Percentiles rank a stretch among this genome's conserved stretches.
These are phyloP conservation scores for Schizosaccharomyces cryophilus DNA, from an alignment of 805 yeast species.

Conservation along the genomic window DNA sequence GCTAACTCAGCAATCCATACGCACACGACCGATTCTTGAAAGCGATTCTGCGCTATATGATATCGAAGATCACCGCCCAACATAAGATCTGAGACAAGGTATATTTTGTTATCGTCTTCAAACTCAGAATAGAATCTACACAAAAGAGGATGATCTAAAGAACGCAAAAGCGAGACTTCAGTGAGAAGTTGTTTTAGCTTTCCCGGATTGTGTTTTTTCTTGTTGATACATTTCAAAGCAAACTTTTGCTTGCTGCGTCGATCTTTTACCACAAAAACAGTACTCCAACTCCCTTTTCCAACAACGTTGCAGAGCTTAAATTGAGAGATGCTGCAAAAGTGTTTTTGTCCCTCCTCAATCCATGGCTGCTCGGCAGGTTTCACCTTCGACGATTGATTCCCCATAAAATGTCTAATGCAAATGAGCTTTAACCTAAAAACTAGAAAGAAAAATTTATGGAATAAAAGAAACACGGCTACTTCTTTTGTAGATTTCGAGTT, in stretches of 20 bases:
- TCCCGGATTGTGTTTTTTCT: not conserved
- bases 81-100: slow-evolving; percentile 10
- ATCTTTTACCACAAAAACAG: not conserved
- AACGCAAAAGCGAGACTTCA: not conserved
- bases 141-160: not conserved
- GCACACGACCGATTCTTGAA: slow-evolving; percentile 11
- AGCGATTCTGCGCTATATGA: slow-evolving; percentile 9
- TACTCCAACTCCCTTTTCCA: not conserved
- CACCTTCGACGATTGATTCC: no score
- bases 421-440: no score
- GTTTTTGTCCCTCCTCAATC: not conserved
- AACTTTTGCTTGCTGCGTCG: not conserved
- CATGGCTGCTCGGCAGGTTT: no score
- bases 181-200: not conserved
- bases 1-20: slow-evolving; percentile 12
- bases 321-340: not conserved
- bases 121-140: not conserved
- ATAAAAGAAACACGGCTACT: no score
- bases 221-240: not conserved
- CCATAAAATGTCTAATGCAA: no score
- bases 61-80: slow-evolving; percentile 13
- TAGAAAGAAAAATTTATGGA: no score
- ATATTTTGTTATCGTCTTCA: not conserved
- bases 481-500: no score
- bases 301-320: not conserved